Evolutionary conservation across 345 rosid genomes (phyloP).

Genomic region (Bruguiera sexangula): DNA sequence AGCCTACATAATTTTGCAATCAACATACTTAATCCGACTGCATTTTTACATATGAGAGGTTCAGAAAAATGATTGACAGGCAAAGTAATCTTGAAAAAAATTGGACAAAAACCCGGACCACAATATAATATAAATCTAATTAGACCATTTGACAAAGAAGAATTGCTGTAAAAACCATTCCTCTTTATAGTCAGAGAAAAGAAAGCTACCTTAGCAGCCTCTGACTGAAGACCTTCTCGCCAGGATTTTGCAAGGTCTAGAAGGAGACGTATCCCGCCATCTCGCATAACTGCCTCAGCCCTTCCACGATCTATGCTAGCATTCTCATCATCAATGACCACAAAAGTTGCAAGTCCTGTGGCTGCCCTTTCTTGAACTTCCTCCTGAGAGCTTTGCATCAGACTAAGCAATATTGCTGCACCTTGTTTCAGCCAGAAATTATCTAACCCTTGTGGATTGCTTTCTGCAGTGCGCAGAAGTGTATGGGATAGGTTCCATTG

Average conservation of each 20-base stretch:
- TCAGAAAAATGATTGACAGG: constrained; percentile 5
- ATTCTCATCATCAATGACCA: constrained; percentile 79
- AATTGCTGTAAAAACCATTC: constrained; percentile 7
- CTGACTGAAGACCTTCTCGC: constrained; percentile 84
- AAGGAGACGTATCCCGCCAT: constrained; percentile 74
- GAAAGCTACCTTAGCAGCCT: constrained; percentile 69
- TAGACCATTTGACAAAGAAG: constrained; percentile 2
- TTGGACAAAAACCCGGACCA: background rate
- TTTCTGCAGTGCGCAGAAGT: constrained; percentile 67
- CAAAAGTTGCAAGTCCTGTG: constrained; percentile 86
- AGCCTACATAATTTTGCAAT: constrained; percentile 17
- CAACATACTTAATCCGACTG: background rate
- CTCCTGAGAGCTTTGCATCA: constrained; percentile 77
- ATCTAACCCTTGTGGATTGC: constrained; percentile 66
- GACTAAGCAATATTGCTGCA: constrained; percentile 58
- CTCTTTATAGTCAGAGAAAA: background rate
- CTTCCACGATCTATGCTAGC: constrained; percentile 78
- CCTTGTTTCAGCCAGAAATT: constrained; percentile 87
- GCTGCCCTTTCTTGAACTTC: constrained; percentile 89
- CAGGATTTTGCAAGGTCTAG: constrained; percentile 76
- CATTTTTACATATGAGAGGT: background rate
- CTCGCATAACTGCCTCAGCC: constrained; percentile 81
- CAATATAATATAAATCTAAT: background rate
- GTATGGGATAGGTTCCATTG: constrained; percentile 75
- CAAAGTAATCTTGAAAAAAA: constrained; percentile 3